Base-by-base conservation (phyloP, 164 flowering plant genomes). In the Euptelea pleiosperma region DNA sequence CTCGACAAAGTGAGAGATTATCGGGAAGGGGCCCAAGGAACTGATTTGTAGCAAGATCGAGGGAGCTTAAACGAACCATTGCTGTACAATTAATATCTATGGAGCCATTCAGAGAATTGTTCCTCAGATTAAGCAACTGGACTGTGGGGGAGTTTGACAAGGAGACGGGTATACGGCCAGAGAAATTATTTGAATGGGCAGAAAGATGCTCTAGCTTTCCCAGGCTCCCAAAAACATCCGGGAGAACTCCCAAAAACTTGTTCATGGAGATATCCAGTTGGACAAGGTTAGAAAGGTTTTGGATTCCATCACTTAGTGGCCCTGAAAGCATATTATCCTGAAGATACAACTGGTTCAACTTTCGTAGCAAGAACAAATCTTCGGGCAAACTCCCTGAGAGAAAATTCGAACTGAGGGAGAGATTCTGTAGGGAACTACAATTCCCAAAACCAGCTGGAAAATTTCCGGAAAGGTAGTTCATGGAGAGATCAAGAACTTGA, bases 181-280 rank as follows among this genome's bases (percentile, higher is more conserved):
- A 22, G 57, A 85, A 78, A 0, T 16, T 19, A 60, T 82, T 85
- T 2, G n/a, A n/a, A n/a, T n/a, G n/a, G n/a, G n/a, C n/a, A n/a
- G n/a, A n/a, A n/a, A n/a, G n/a, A n/a, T n/a, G n/a, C n/a, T n/a
- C n/a, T n/a, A n/a, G n/a, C n/a, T n/a, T n/a, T n/a, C n/a, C n/a
- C n/a, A n/a, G n/a, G 83, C 35, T 42, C 4, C 60, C 52, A 26
- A 84, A 79, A 25, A 67, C 79, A 69, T 77, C 75, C 0, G 91
- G 91, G 26, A 84, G 28, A 5, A 0, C 29, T 8, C 84, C 91
- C 0, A 71, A 64, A 22, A 84, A 76, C 8, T 22, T 3, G 46
- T 84, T 85, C 6, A 34, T 21, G 1, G 85, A 82, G 24, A 82
- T 53, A 64, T 82, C 85, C 43, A 85, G 51, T 2, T 56, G 52